Base-by-base conservation (phyloP, 345 rosid species). In the Gossypium raimondii region DNA sequence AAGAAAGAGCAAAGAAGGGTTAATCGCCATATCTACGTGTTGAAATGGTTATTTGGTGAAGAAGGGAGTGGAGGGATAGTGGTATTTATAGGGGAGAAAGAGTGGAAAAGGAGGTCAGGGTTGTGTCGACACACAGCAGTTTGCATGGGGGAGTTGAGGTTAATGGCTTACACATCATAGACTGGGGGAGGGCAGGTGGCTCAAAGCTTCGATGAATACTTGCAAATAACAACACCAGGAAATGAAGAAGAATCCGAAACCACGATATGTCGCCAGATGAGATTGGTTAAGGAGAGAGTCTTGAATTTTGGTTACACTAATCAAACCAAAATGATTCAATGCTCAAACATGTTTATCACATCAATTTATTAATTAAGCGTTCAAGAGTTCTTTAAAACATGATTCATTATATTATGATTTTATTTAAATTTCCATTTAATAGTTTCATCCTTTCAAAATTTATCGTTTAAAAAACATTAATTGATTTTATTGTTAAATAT, bases 61-160 rank as follows among this genome's bases (percentile, higher is more conserved):
- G 69, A 24, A 4, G 27, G 4, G 13, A 57, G 29, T 3, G 16
- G 14, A 57, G 27, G 61, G 25, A 4, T 0, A 1, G 13, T 62
- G 66, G 72, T 43, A 83, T 34, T 83, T 86, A 78, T 83, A 75
- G 69, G 2, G 18, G 60, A 1, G 4, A 11, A 44, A 16, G 44
- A 52, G 12, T 9, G 60, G 65, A 5, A 22, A 11, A 18, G 48
- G 53, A 74, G 68, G 76, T 41, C 75, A 74, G 82, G 41, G 2
- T 68, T 45, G 8, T 48, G 41, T 2, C 22, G 84, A 76, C 84
- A 83, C 77, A 66, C 73, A 77, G 81, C 84, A 18, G n/a, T 77
- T 64, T 85, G 89, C 90, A 87, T 83, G 93, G 81, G 52, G 52
- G 24, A 22, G 67, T 16, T 65, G 50, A 17, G 22, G 12, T 34